A percentile compares a stretch with the other conserved stretches of the same genome.
These are phyloP conservation scores for Neonectria magnoliae DNA, from an alignment of 2,329 filamentous ascomycete species.

Conservation along the genomic window DNA sequence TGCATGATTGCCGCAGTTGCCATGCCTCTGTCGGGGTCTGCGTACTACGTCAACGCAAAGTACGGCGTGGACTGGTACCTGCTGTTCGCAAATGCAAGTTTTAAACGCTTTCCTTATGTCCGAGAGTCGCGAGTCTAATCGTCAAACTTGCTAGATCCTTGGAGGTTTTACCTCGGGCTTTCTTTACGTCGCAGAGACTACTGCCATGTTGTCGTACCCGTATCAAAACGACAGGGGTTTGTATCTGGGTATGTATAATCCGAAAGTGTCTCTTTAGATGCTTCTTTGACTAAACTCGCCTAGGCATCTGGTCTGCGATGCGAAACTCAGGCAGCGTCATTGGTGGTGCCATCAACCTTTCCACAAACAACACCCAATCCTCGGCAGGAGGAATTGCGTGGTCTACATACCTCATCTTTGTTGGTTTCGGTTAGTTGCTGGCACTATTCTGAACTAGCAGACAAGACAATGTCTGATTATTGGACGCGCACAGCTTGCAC, in stretches of 20 bases:
- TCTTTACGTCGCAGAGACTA: constrained; percentile 48
- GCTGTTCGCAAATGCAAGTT: constrained; percentile 39
- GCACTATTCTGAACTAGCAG: background rate
- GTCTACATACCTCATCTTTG: constrained; percentile 26
- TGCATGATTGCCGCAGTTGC: constrained; percentile 49
- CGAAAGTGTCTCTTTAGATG: background rate
- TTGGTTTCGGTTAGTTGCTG: constrained; percentile 16
- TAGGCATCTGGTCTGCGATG: constrained; percentile 46
- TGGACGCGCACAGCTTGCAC: constrained; percentile 10
- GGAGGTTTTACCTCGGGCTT: constrained; percentile 39
- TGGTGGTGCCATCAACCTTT: constrained; percentile 48
- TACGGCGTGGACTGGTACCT: constrained; percentile 45
- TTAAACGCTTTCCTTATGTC: background rate
- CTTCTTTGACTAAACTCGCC: constrained; percentile 27
- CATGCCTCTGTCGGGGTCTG: constrained; percentile 48
- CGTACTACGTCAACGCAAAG: constrained; percentile 47
- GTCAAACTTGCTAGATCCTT: constrained; percentile 3
- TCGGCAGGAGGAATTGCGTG: constrained; percentile 20
- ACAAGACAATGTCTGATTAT: background rate
- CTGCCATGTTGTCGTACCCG: constrained; percentile 50
- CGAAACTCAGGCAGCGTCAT: constrained; percentile 47
- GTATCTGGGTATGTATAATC: constrained; percentile 29
- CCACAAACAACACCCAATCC: constrained; percentile 35
- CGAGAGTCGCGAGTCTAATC: background rate
- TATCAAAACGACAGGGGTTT: constrained; percentile 46